Evolutionary conservation across 116 monocot genomes (phyloP).

Genomic region (Iris pallida): DNA sequence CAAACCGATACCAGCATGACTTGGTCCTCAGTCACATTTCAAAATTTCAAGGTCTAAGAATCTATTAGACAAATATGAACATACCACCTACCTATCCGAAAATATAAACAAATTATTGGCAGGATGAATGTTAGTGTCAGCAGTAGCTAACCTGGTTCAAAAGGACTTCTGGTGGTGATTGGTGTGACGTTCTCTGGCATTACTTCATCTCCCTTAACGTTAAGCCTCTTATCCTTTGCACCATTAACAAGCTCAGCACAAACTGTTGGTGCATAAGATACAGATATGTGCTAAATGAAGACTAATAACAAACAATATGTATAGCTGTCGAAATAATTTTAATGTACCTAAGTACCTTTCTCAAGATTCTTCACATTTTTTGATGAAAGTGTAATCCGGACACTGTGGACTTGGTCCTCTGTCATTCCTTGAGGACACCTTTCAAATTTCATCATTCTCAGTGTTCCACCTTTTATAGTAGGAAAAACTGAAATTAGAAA

Average conservation of each 20-base stretch:
- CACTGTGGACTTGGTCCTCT: slow-evolving; percentile 22
- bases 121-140: neutral
- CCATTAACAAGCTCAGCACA: slow-evolving; percentile 35
- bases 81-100: too few species aligned
- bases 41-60: too few species aligned
- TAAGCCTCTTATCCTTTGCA: slow-evolving; percentile 32
- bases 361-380: slow-evolving; percentile 45
- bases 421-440: slow-evolving; percentile 6
- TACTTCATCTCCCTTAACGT: slow-evolving; percentile 21
- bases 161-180: neutral
- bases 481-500: too few species aligned
- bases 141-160: neutral
- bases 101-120: too few species aligned
- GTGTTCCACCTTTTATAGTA: neutral
- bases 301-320: neutral
- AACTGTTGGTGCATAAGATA: slow-evolving; percentile 8
- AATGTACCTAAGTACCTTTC: slow-evolving; percentile 40
- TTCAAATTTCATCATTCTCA: neutral
- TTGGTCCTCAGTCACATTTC: too few species aligned
- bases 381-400: slow-evolving; percentile 40
- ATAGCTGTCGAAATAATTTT: too few species aligned
- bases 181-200: slow-evolving; percentile 2
- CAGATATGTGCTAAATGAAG: neutral
- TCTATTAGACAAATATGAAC: too few species aligned
- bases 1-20: too few species aligned